Evolutionary conservation across 2,329 filamentous ascomycete genomes (phyloP), one percentile per base, ranked within the genome.

Genomic region (Aspergillus viridinutans): DNA sequence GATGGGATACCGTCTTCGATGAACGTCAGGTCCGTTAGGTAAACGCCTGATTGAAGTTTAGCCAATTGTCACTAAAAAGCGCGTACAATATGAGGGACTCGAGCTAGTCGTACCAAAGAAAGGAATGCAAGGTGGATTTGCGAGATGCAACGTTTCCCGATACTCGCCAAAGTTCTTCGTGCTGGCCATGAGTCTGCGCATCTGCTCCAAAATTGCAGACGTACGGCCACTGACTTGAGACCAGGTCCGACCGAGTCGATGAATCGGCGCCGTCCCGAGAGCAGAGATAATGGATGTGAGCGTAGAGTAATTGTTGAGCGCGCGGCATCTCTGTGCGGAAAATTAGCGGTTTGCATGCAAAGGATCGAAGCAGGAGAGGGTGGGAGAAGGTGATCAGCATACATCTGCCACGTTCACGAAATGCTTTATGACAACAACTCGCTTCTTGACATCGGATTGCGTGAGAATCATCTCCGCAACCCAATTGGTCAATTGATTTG

Each of bases 161-260:
- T 99, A 99, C 75, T 97, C 92, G 67, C 90, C 90, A 79, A 97
- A 99, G 75, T 99, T 99, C 80, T 96, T 97, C 49, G 92, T 96
- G 75, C 92, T 97, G 23, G 90, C 90, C 92, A 99, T 99, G 56
- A 97, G 83, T 64, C 87, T 88, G 55, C 93, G 89, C 92, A 99
- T 96, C 51, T 85, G 88, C 74, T 99, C 94, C 40, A 99, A 78
- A 7, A 89, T 86, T 12, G 83, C 80, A 63, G 88, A 88, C 2
- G 91, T 94, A 63, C 92, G 89, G 55, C 90, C 88, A 57, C 92
- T 94, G 35, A 97, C 91, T 71, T 94, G 90, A 60, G 90, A 87
- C 94, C 94, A 99, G 4, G 94, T 99, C 63, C 94, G 83, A 75
- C 90, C 92, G 51, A 99, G 82, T 57, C 94, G 90, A 69, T 95